A percentile compares a stretch with the other conserved stretches of the same genome.
These are phyloP conservation scores for Lentithecium fluviatile DNA, from an alignment of 495 filamentous ascomycete species.

Conservation along the genomic window DNA sequence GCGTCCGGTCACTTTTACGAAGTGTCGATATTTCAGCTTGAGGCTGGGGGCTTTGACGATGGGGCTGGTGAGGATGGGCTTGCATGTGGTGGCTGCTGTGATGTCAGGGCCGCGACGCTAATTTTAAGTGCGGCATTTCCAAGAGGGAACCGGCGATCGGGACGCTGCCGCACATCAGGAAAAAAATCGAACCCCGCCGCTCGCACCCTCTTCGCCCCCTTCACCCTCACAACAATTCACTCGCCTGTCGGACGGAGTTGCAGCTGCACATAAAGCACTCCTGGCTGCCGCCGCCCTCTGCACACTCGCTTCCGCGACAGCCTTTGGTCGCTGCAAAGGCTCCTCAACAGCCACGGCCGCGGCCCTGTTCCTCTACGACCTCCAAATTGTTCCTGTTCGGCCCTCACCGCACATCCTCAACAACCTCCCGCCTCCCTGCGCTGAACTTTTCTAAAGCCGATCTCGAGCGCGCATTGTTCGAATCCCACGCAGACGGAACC, in stretches of 20 bases:
- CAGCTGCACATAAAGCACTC: background rate
- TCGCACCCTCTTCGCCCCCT: too few species aligned
- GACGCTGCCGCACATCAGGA: background rate
- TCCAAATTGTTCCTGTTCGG: conserved; percentile 74
- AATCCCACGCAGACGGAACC: conserved; percentile 52
- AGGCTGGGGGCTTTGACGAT: background rate
- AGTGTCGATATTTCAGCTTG: background rate
- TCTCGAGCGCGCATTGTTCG: conserved; percentile 51
- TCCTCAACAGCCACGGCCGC: conserved; percentile 18
- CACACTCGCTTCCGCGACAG: conserved; percentile 9
- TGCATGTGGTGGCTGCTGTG: background rate
- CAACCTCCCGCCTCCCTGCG: conserved; percentile 63
- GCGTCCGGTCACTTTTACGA: background rate
- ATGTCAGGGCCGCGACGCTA: background rate
- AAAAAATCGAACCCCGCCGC: conserved; percentile 15
- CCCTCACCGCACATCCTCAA: conserved; percentile 63
- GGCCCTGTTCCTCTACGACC: conserved; percentile 38
- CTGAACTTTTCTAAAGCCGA: conserved; percentile 52
- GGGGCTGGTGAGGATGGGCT: background rate
- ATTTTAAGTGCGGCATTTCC: conserved; percentile 27
- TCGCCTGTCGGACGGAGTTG: conserved; percentile 4
- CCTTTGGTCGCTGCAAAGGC: conserved; percentile 34
- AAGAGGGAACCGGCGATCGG: background rate
- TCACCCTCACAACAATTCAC: background rate
- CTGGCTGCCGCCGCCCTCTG: background rate